Conservation (phyloP, 164 flowering plant species). For the Malania oleifera region DNA sequence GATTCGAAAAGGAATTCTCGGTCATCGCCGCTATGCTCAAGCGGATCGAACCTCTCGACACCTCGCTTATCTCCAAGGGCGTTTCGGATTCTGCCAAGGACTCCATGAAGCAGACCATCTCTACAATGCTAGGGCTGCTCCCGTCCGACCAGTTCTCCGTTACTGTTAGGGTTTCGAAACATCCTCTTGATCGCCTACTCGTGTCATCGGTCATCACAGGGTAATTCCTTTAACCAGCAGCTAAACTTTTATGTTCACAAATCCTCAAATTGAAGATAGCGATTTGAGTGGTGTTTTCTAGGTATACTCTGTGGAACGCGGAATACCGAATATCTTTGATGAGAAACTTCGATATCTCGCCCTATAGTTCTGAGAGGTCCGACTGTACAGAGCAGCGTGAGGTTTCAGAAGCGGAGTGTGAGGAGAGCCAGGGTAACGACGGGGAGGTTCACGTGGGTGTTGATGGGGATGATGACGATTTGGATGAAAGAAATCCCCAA, state of each 20-base stretch:
- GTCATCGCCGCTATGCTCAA: slow-evolving; percentile 69
- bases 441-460: slow-evolving; percentile 7
- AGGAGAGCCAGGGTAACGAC: slow-evolving; percentile 19
- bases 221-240: slow-evolving; percentile 43
- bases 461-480: slow-evolving; percentile 21
- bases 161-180: slow-evolving; percentile 48
- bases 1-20: slow-evolving; percentile 59
- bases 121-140: slow-evolving; percentile 77
- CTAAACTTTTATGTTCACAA: background rate
- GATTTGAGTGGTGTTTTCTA: slow-evolving; percentile 16
- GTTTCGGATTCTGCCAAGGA: slow-evolving; percentile 70
- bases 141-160: slow-evolving; percentile 83
- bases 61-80: slow-evolving; percentile 62
- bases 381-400: slow-evolving; percentile 10
- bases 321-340: slow-evolving; percentile 74
- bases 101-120: slow-evolving; percentile 88
- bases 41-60: slow-evolving; percentile 68
- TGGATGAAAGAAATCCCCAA: slow-evolving; percentile 22
- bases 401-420: slow-evolving; percentile 21
- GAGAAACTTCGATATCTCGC: slow-evolving; percentile 61
- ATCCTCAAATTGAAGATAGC: no score
- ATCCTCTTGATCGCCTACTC: slow-evolving; percentile 64
- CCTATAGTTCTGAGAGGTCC: slow-evolving; percentile 8
- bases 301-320: slow-evolving; percentile 93
- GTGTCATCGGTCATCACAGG: slow-evolving; percentile 78